Conservation (phyloP, 345 rosid genomes). For the Moringa oleifera region DNA sequence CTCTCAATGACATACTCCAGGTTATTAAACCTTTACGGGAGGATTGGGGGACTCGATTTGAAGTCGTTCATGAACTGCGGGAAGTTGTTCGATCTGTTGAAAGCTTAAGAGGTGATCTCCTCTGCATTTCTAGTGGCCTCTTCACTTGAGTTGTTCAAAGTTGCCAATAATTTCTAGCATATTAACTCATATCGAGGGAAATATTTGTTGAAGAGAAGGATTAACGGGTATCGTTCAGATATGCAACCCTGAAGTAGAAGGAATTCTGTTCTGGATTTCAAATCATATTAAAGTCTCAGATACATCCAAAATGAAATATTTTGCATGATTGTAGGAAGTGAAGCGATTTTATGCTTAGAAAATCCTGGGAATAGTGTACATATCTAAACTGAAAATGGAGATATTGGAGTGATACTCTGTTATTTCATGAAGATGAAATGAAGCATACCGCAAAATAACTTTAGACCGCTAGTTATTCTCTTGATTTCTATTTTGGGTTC, state of each 20-base stretch:
- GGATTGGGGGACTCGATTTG: slow-evolving; percentile 44
- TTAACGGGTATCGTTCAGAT: background rate
- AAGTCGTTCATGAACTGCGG: slow-evolving; percentile 49
- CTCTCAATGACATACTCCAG: slow-evolving; percentile 51
- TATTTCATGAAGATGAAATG: background rate
- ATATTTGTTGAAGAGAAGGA: too few species aligned
- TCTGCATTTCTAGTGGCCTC: slow-evolving; percentile 8
- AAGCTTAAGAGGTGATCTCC: slow-evolving; percentile 65
- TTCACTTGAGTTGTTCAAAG: background rate
- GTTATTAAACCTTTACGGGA: slow-evolving; percentile 48
- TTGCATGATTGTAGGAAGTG: background rate
- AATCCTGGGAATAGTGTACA: background rate
- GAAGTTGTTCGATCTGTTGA: slow-evolving; percentile 51
- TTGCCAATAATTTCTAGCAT: background rate
- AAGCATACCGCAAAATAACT: background rate
- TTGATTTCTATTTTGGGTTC: background rate
- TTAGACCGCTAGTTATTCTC: background rate
- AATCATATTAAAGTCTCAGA: background rate
- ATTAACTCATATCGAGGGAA: background rate
- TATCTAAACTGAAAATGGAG: background rate
- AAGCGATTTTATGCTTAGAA: background rate
- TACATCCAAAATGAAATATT: background rate
- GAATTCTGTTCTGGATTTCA: background rate
- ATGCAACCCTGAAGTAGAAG: background rate
- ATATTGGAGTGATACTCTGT: background rate